Base-by-base conservation (phyloP, 164 flowering plant species). In the Magnolia changhungtana region DNA sequence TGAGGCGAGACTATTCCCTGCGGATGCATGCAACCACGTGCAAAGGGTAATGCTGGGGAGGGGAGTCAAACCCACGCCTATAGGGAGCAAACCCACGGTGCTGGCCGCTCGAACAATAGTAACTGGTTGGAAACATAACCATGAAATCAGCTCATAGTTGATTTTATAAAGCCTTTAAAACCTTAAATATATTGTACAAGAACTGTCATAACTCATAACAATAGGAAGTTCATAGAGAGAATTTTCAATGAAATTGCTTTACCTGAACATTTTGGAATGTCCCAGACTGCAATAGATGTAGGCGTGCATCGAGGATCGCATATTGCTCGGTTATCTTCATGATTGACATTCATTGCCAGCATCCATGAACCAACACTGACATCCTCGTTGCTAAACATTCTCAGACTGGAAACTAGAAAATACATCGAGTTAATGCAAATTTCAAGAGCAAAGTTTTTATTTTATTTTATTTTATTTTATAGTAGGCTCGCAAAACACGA, bases 221-320 rank as follows among this genome's bases (percentile, higher is more conserved):
- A 59, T 29, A 31, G 65, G 18, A 65, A 63, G 45, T 59, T 1
- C 31, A 6, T 6, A 5, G 45, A 37, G 45, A 37, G 45, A 37
- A 55, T 55, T 55, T 16, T 67, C 16, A 63, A 70, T n/a, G 51
- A 21, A 70, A 72, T 45, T 67, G 45, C 49, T 55, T 73, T 24
- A 90, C 95, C 95, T 83, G 93, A 91, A 81, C 93, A 91, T 76
- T 80, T 87, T 10, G 92, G 93, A 67, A 88, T 84, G 74, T 91
- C 91, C 90, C 92, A 89, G 14, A 91, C 93, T 49, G 89, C 93
- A 69, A 91, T 88, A 11, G 95, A 91, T 67, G 88, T 84, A 2
- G 88, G 83, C 3, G 90, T 84, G 79, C 95, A 91, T n/a, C 80
- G 79, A 74, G 93, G 87, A 69, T 85, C 87, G 74, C 95, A 91